phyloP scores from a whole-genome alignment of 495 filamentous ascomycete genomes.

The Penicillium parvum region DNA sequence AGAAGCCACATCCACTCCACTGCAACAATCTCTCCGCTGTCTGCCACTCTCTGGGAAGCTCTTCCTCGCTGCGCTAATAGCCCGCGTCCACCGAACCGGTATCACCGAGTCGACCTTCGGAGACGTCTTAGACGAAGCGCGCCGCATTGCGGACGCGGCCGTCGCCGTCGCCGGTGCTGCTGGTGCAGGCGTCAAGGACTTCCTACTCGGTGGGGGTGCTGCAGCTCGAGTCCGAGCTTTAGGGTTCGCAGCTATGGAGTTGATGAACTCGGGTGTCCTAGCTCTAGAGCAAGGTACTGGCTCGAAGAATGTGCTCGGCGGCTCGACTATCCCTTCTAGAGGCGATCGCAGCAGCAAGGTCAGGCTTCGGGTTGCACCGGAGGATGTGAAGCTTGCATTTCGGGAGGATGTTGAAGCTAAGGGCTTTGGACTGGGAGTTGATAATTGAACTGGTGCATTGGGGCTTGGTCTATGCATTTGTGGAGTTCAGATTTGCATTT shows the following conservation, averaged over 20 bases:
- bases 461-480: slow-evolving; percentile 2
- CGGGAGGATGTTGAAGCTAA: slow-evolving; percentile 84
- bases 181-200: slow-evolving; percentile 38
- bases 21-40: slow-evolving; percentile 80
- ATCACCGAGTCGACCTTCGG: slow-evolving; percentile 80
- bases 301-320: slow-evolving; percentile 28
- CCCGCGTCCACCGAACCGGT: slow-evolving; percentile 75
- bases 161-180: slow-evolving; percentile 45
- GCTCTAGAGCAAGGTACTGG: slow-evolving; percentile 62
- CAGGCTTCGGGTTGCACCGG: slow-evolving; percentile 76
- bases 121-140: slow-evolving; percentile 90
- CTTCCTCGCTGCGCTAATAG: slow-evolving; percentile 75
- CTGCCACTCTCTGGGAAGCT: slow-evolving; percentile 80
- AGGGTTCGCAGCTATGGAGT: slow-evolving; percentile 67
- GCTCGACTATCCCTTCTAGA: slow-evolving; percentile 44
- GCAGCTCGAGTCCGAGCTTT: slow-evolving; percentile 61
- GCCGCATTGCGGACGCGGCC: slow-evolving; percentile 58
- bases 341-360: slow-evolving; percentile 86
- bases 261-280: slow-evolving; percentile 83
- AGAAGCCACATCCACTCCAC: slow-evolving; percentile 86
- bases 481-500: slow-evolving; percentile 8
- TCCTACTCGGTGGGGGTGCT: slow-evolving; percentile 38
- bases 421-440: slow-evolving; percentile 55
- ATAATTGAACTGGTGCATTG: slow-evolving; percentile 21
- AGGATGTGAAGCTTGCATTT: slow-evolving; percentile 84